phyloP scores from a whole-genome alignment of 2,329 filamentous ascomycete genomes.

The Trichoderma gracile region DNA sequence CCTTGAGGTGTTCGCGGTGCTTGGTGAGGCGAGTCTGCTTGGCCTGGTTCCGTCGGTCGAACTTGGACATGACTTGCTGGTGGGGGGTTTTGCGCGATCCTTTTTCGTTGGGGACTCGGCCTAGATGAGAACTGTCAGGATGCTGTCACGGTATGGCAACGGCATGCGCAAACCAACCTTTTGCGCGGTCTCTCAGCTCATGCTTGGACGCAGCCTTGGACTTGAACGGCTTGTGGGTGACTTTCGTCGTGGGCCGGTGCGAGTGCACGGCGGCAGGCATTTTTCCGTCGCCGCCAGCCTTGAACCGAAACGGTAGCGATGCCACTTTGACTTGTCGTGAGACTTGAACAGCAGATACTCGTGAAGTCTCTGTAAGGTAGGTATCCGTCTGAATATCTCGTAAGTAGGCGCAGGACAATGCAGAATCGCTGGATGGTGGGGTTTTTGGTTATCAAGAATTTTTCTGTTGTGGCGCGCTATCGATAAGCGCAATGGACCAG shows the following conservation, averaged over 20 bases:
- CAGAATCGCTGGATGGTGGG: constrained; percentile 36
- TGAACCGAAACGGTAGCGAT: constrained; percentile 83
- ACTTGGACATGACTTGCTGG: constrained; percentile 96
- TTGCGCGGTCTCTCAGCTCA: constrained; percentile 77
- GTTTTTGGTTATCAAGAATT: constrained; percentile 43
- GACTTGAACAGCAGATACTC: background rate
- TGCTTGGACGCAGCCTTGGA: constrained; percentile 87
- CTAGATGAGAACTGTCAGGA: constrained; percentile 44
- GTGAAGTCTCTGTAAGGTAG: background rate
- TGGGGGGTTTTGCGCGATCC: constrained; percentile 83
- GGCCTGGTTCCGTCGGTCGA: constrained; percentile 91
- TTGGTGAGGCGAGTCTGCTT: constrained; percentile 86
- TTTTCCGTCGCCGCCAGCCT: constrained; percentile 70
- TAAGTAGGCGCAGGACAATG: constrained; percentile 7
- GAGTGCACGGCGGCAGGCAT: constrained; percentile 81
- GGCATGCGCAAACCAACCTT: constrained; percentile 57
- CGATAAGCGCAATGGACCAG: constrained; percentile 35
- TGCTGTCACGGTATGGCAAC: too few species aligned
- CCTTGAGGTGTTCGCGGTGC: constrained; percentile 77
- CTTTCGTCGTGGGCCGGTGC: constrained; percentile 90
- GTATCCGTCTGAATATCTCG: constrained; percentile 6
- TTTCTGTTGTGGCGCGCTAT: constrained; percentile 41
- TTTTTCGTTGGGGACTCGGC: constrained; percentile 74
- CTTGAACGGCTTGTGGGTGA: constrained; percentile 87
- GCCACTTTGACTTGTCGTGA: constrained; percentile 56